phyloP scores from a whole-genome alignment of 108 stramenopile genomes.

The Schizochytrium sp. region DNA sequence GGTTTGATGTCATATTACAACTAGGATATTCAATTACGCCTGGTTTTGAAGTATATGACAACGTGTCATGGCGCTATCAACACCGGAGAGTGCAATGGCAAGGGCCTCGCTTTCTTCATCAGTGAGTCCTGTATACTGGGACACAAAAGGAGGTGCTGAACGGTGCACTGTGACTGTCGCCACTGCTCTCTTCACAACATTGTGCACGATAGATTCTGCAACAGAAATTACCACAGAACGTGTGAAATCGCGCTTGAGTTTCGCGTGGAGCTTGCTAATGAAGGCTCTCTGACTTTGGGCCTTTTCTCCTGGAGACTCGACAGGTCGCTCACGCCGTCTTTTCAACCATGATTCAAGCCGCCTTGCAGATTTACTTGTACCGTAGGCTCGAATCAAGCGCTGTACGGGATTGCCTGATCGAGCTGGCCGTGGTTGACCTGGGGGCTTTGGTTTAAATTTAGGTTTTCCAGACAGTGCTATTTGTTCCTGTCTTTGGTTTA shows the following conservation, averaged over 20 bases:
- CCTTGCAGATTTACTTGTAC: background rate
- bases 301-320: background rate
- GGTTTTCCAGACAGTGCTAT: too few species aligned
- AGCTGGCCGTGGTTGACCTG: background rate
- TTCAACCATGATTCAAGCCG: conserved; percentile 23
- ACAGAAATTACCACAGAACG: background rate
- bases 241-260: conserved; percentile 14
- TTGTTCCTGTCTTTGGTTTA: too few species aligned
- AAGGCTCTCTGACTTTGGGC: background rate
- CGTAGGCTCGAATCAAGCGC: background rate
- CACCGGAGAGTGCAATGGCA: background rate
- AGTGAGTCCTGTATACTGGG: background rate
- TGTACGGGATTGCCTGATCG: background rate
- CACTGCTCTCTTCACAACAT: background rate
- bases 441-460: background rate
- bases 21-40: too few species aligned
- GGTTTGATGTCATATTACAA: too few species aligned
- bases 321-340: background rate
- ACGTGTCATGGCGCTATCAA: background rate
- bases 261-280: background rate
- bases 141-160: background rate
- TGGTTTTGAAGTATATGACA: background rate
- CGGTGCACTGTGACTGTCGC: background rate
- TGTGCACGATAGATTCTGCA: background rate
- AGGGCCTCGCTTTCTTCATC: background rate